Base-by-base conservation (phyloP, 345 rosid genomes). In the Salix caprea region DNA sequence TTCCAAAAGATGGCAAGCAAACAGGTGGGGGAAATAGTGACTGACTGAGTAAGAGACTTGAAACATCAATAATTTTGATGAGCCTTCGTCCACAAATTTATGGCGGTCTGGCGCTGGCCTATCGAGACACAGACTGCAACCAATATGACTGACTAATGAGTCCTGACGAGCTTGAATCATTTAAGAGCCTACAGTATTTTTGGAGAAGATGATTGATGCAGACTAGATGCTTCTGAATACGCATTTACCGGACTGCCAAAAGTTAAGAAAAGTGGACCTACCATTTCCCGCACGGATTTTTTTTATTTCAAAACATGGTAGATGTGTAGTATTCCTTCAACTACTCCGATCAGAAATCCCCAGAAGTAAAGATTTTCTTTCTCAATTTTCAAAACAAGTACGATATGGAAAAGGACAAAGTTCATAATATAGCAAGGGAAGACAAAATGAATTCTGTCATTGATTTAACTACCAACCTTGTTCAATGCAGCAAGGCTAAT, bases 401-500 rank as follows among this genome's bases (percentile, higher is more conserved):
- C 36, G 8, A 5, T 19, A 26, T 48, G 4, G 10, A 1, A 34
- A 0, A 3, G 32, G 0, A 67, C 54, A 48, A 32, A 13, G 30
- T n/a, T 13, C 10, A 40, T 40, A 39, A 10, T 40, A 40, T 40
- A 40, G 3, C 0, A 2, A 40, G 44, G 44, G 12, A 40, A 40
- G 44, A 9, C 2, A 40, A 42, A 10, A 11, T 42, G 14, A 2
- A 42, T 10, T 10, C 13, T 42, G 2, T 42, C 14, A 11, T 2
- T 42, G 18, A 70, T 28, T 28, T 21, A 65, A 18, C 11, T 76
- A 62, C 12, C 30, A 67, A 91, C 97, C 97, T 92, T 92, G 75
- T 92, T 92, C 73, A 92, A 82, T 77, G 99, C 99, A 79, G 99
- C 99, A 80, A 96, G 93, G 85, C 99, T 94, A 76, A 96, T 88